Evolutionary conservation across 148 eudicot genomes (phyloP).

Genomic region (Rhododendron mucronatum): DNA sequence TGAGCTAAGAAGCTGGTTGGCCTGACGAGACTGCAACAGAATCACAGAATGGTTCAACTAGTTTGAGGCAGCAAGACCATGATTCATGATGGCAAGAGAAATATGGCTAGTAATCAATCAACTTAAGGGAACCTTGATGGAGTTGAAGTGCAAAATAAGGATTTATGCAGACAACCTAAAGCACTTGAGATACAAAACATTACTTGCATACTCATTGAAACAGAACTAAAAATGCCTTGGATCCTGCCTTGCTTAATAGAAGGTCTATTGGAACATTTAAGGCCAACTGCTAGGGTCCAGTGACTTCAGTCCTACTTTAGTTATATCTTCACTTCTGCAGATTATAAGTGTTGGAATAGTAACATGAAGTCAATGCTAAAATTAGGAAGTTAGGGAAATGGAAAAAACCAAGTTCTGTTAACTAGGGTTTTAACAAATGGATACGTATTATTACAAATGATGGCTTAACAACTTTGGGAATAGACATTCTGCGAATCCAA

Average conservation of each 20-base stretch:
- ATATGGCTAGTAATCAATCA: neutral
- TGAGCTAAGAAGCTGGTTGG: neutral
- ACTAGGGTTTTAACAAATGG: neutral
- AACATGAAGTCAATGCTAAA: neutral
- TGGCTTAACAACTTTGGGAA: neutral
- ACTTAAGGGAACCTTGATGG: neutral
- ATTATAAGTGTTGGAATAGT: neutral
- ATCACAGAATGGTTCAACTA: neutral
- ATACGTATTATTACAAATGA: neutral
- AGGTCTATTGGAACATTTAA: neutral
- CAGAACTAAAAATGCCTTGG: neutral
- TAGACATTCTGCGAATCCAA: neutral
- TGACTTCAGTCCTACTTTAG: neutral
- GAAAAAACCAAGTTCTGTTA: neutral
- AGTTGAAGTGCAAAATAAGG: neutral
- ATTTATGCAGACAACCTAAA: neutral
- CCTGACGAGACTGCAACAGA: neutral
- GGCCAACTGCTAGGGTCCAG: neutral
- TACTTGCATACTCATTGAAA: neutral
- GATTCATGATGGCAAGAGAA: neutral
- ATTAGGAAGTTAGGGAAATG: neutral
- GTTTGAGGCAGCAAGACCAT: neutral
- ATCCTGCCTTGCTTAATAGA: neutral
- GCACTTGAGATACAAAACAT: neutral
- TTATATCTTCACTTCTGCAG: neutral